Base-by-base conservation (phyloP, 2,329 filamentous ascomycete species). In the Curvularia spicifera region DNA sequence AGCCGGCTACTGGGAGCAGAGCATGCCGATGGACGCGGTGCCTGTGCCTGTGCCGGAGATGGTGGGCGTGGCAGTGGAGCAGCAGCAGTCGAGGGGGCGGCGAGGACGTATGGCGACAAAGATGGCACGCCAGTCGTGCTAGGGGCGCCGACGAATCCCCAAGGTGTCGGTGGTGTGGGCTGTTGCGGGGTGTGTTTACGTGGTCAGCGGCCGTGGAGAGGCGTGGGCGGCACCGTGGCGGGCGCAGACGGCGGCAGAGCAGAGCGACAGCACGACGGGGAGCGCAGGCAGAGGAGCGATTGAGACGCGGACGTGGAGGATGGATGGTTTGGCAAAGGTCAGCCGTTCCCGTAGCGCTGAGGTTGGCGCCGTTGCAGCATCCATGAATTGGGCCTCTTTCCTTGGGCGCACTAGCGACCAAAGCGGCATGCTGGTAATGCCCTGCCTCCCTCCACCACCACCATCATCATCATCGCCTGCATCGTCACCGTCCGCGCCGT, bases 1-100 rank as follows among this genome's bases (percentile, higher is more conserved):
- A 69, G 48, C 44, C 48, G 60, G 18, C 68, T 63, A 73, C 65
- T 71, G 57, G 64, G 61, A 48, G 61, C 63, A 64, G 65, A 64
- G 73, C 74, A 77, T 77, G 63, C 73, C 74, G 73, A 70, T 67
- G 67, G 65, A 65, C 65, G 69, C 63, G 57, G 48, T 31, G 35
- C 18, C 46, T 48, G 48, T 31, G 35, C 18, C 42, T 43, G 50
- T 37, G 35, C 18, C 13, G 15, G 45, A 35, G 24, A 33, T 33
- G 31, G 31, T 33, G 31, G 31, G 10, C 12, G 31, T 33, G 24
- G 37, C 4, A 6, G 7, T 40, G 18, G 18, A n/a, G 15, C 5
- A 13, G 31, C 10, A 33, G 37, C 5, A 8, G 18, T 15, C 28
- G 45, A 20, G 44, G 44, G n/a, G 40, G 24, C 6, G 24, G 4